Evolutionary conservation across 169 alveolate species (phyloP).

Genomic region (Neospora caninum): DNA sequence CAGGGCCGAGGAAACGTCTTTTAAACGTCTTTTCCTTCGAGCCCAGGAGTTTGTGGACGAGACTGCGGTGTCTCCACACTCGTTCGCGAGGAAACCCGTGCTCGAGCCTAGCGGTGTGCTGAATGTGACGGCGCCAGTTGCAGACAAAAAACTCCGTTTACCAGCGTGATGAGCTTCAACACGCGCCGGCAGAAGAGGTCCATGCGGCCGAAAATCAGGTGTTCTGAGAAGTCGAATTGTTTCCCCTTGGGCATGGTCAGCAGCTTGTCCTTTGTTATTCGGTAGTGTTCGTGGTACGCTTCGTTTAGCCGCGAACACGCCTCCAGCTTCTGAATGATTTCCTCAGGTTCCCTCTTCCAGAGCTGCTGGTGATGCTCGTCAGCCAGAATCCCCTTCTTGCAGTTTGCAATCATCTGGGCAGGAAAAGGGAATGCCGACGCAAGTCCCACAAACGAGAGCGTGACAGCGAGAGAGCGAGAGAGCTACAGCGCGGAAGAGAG

Average conservation of each 20-base stretch:
- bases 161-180: constrained; percentile 92
- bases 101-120: no score
- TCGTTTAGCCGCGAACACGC: constrained; percentile 92
- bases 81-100: no score
- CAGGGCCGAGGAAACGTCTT: no score
- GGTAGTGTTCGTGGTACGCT: constrained; percentile 91
- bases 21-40: no score
- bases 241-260: constrained; percentile 93
- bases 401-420: constrained; percentile 42
- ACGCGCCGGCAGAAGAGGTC: constrained; percentile 96
- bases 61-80: no score
- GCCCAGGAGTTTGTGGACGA: no score
- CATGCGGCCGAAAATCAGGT: constrained; percentile 95
- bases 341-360: constrained; percentile 92
- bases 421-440: neutral
- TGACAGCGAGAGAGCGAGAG: neutral
- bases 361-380: constrained; percentile 79
- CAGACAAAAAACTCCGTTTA: no score
- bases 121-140: no score
- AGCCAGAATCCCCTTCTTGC: constrained; percentile 64
- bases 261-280: constrained; percentile 90
- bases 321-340: constrained; percentile 89
- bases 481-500: neutral
- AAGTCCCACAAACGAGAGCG: neutral
- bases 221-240: constrained; percentile 94